Base-by-base conservation (phyloP, 2,329 filamentous ascomycete genomes). In the Lachnellula occidentalis region DNA sequence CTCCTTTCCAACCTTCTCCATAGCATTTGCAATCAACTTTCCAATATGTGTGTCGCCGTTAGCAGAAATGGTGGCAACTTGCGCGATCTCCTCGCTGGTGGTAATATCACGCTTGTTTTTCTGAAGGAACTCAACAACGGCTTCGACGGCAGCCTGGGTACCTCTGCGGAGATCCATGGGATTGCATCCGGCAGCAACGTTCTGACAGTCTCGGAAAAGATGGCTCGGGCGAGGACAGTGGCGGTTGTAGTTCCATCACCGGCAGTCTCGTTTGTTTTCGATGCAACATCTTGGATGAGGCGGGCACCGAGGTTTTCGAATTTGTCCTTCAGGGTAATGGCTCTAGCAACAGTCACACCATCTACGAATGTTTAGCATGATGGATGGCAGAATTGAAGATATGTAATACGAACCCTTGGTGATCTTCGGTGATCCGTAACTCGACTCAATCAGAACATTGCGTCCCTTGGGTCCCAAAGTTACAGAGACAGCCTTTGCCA, bases 1-100 rank as follows among this genome's bases (percentile, higher is more conserved):
- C 80, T 99, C 94, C 84, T 99, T 99, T 76, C 94, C 94, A 61
- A 99, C 94, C 83, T 95, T 96, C 83, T 99, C 94, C 94, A 99
- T 99, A 66, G 94, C 94, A 72, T 86, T 96, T 71, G 94, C 92
- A 73, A 99, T 94, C 71, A 99, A 84, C 77, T 90, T 86, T 68
- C 94, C 94, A 69, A 99, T 90, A 77, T 96, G 92, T 56, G 84
- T 85, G 72, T 99, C 94, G 66, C 94, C 94, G 77, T 99, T 99
- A 74, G 94, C 94, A 66, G 87, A 92, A 78, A 99, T 99, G 67
- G 94, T 97, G 63, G 94, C 94, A 59, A 99, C 94, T 79, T 99
- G 94, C 50, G 92, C 91, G 69, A 99, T 90, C 81, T 99, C 94
- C 69, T 86, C 90, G 71, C 89, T 95, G 55, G 94, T 99, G 67